Evolutionary conservation across 1,284 basidiomycete species (phyloP).

Genomic region (Austropuccinia psidii): DNA sequence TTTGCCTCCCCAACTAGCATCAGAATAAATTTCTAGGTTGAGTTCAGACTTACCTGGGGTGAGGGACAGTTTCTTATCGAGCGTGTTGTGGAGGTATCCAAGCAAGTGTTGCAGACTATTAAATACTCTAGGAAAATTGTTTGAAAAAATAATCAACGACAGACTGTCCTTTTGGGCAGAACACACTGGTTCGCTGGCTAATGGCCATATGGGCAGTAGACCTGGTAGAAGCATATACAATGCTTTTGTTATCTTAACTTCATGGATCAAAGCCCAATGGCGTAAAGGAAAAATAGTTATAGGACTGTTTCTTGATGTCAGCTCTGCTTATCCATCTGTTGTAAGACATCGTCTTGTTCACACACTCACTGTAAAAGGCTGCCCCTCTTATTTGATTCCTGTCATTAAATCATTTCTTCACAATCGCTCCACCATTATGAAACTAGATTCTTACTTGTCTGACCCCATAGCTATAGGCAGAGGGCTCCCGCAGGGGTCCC

Average conservation of each 20-base stretch:
- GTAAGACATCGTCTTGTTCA: not conserved
- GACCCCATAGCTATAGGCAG: not conserved
- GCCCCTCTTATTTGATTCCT: not conserved
- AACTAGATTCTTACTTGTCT: not conserved
- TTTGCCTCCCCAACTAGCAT: no score
- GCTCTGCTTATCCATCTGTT: constrained; percentile 7
- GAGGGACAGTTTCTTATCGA: no score
- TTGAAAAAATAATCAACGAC: no score
- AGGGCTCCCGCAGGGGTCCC: constrained; percentile 13
- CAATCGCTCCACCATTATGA: not conserved
- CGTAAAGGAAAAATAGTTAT: not conserved
- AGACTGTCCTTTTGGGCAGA: no score
- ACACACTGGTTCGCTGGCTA: no score
- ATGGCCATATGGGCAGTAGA: no score
- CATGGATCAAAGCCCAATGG: constrained; percentile 9
- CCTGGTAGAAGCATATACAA: no score
- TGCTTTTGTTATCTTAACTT: not conserved
- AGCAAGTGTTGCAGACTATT: no score
- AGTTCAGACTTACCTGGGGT: no score
- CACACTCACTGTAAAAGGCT: not conserved
- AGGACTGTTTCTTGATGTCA: not conserved
- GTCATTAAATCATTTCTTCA: not conserved
- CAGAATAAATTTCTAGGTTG: no score
- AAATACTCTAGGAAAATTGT: no score
- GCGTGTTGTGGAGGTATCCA: no score